Base-by-base conservation (phyloP, 305 asterid species). In the Solanum chacoense region DNA sequence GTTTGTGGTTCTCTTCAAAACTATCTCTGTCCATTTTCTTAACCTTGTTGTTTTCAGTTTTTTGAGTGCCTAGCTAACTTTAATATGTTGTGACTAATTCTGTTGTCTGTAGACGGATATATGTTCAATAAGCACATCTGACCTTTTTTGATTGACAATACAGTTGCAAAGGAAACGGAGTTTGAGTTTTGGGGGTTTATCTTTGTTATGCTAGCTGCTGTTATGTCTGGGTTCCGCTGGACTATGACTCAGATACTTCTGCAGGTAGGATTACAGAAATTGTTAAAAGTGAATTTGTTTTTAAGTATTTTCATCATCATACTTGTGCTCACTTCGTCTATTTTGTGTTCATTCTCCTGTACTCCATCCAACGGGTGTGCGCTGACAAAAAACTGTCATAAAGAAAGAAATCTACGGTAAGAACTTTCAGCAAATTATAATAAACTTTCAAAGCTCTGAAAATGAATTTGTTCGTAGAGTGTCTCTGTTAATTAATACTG, bases 161-260 rank as follows among this genome's bases (percentile, higher is more conserved):
- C 97, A 98, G 99, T 98, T 92, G 98, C 98, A 87, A 98, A 92
- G 92, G 99, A 96, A 91, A 95, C 99, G 10, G 95, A 96, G 73
- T 98, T 98, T 93, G 98, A 98, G 85, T 93, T 98, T 92, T 98
- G 98, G 99, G 99, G 99, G 81, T 98, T 98, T 88, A 36, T 96
- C 89, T 95, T 98, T 65, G 98, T 98, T 87, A 98, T 95, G 97
- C 97, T 98, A 90, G 99, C 99, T 91, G 98, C 99, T 90, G 98
- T 98, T 86, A 98, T 98, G 99, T 94, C 99, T 35, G 99, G 99
- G 72, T 98, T 98, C 88, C 96, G 99, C 31, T 98, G 99, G 99
- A 94, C 99, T 69, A 98, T 98, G 99, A 96, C 99, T 55, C 99
- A 98, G 89, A 98, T 98, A 91, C 99, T 98, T 92, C 99, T 98